phyloP scores from a whole-genome alignment of 495 filamentous ascomycete genomes.

The Hypoxylon intermedium region DNA sequence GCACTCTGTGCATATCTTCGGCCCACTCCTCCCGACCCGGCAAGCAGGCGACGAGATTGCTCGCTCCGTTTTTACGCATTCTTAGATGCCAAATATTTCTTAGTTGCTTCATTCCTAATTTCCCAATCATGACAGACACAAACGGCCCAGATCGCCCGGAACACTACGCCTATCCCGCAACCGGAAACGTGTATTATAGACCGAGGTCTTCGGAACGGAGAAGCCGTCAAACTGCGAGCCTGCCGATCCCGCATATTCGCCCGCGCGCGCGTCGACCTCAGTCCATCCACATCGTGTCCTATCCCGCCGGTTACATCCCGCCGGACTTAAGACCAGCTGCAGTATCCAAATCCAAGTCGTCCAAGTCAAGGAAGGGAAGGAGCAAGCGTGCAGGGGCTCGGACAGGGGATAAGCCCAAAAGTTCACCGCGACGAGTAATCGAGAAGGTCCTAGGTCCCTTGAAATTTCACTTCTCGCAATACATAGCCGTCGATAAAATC shows the following conservation, averaged over 20 bases:
- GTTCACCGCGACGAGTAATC: slow-evolving; percentile 43
- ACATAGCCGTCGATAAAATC: slow-evolving; percentile 16
- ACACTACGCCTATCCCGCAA: slow-evolving; percentile 45
- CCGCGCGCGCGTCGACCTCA: slow-evolving; percentile 60
- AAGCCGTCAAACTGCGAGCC: slow-evolving; percentile 39
- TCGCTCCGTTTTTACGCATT: slow-evolving; percentile 17
- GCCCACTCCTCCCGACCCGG: slow-evolving; percentile 4
- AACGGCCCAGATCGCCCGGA: slow-evolving; percentile 32
- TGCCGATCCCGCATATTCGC: slow-evolving; percentile 58
- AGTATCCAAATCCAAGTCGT: slow-evolving; percentile 25
- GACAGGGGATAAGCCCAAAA: slow-evolving; percentile 33
- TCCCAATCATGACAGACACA: slow-evolving; percentile 32
- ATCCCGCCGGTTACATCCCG: slow-evolving; percentile 59
- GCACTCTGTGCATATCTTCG: slow-evolving; percentile 14
- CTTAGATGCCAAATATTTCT: slow-evolving; percentile 17
- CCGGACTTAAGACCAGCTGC: slow-evolving; percentile 52
- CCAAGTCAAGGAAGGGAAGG: slow-evolving; percentile 42
- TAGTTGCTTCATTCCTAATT: slow-evolving; percentile 37
- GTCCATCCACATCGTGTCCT: slow-evolving; percentile 63
- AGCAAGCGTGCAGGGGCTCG: slow-evolving; percentile 31
- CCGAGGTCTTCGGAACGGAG: slow-evolving; percentile 45
- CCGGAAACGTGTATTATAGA: slow-evolving; percentile 53
- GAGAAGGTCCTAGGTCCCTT: slow-evolving; percentile 53
- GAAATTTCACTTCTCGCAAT: slow-evolving; percentile 31
- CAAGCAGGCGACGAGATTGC: slow-evolving; percentile 8